Percentiles rank a stretch among this genome's conserved stretches.
Evolutionary conservation across 2,329 filamentous ascomycete genomes (phyloP).

Genomic region (Trichoderma aggressivum): DNA sequence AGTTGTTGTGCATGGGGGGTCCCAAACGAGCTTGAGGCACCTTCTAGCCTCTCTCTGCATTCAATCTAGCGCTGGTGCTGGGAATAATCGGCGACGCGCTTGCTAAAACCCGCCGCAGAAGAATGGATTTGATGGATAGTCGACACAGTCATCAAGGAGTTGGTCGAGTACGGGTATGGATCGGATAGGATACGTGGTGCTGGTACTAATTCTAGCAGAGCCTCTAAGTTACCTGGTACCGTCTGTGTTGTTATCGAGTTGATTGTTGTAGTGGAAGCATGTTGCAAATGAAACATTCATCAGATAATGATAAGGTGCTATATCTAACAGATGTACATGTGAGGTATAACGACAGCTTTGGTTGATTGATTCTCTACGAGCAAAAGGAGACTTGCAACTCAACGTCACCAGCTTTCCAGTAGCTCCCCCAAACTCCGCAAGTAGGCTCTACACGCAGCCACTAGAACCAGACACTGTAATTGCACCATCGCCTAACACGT

Average conservation of each 20-base stretch:
- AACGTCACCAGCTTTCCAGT: not conserved
- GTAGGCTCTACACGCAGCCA: not conserved
- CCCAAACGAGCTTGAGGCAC: not conserved
- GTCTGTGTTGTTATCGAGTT: not conserved
- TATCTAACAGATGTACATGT: not conserved
- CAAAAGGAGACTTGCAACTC: not conserved
- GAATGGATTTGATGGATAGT: not conserved
- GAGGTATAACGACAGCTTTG: not conserved
- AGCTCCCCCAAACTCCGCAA: not conserved
- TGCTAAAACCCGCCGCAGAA: not conserved
- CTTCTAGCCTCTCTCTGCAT: not conserved
- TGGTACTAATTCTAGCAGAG: not conserved
- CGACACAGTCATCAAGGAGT: not conserved
- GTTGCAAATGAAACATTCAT: not conserved
- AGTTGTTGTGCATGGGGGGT: not conserved
- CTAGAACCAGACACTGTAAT: not conserved
- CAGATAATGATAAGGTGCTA: not conserved
- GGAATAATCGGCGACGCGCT: not conserved
- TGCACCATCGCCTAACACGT: not conserved
- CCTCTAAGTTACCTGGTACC: not conserved
- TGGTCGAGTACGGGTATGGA: not conserved
- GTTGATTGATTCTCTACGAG: not conserved
- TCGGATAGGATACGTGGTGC: not conserved
- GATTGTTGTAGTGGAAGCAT: not conserved
- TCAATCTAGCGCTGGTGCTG: not conserved